These are phyloP conservation scores for Canariomyces notabilis DNA, from an alignment of 2,329 filamentous ascomycete species.

Conservation along the genomic window DNA sequence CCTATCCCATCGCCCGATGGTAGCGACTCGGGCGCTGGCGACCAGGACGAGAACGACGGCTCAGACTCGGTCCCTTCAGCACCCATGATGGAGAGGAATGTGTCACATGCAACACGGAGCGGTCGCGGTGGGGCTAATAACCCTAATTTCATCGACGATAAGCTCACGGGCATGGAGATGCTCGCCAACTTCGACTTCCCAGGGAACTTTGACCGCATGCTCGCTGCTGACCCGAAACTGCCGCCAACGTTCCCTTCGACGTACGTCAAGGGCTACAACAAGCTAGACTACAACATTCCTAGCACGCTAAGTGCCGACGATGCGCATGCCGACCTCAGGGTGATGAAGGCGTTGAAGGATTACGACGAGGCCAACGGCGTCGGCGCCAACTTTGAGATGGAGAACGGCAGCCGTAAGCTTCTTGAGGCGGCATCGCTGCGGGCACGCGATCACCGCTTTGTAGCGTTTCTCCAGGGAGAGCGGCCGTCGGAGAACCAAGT, in stretches of 20 bases:
- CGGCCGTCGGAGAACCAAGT: conserved; percentile 46
- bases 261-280: conserved; percentile 54
- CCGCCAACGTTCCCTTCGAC: conserved; percentile 53
- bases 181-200: conserved; percentile 56
- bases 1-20: conserved; percentile 47
- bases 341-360: conserved; percentile 54
- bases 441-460: conserved; percentile 43
- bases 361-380: conserved; percentile 50
- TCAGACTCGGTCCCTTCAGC: conserved; percentile 45
- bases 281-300: conserved; percentile 53
- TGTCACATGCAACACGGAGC: conserved; percentile 60
- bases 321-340: conserved; percentile 49
- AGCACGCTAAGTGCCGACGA: conserved; percentile 47
- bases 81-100: conserved; percentile 57
- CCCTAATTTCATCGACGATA: conserved; percentile 54
- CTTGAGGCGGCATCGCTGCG: conserved; percentile 51
- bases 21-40: conserved; percentile 49
- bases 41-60: conserved; percentile 46
- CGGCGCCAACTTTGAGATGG: conserved; percentile 51
- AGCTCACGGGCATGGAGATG: conserved; percentile 55
- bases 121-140: conserved; percentile 49
- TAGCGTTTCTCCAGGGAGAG: conserved; percentile 43
- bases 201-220: conserved; percentile 53
- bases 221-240: conserved; percentile 53
- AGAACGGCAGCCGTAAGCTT: conserved; percentile 49